Evolutionary conservation across 139 green algal genomes (phyloP).

Genomic region (Chlorella sorokiniana): DNA sequence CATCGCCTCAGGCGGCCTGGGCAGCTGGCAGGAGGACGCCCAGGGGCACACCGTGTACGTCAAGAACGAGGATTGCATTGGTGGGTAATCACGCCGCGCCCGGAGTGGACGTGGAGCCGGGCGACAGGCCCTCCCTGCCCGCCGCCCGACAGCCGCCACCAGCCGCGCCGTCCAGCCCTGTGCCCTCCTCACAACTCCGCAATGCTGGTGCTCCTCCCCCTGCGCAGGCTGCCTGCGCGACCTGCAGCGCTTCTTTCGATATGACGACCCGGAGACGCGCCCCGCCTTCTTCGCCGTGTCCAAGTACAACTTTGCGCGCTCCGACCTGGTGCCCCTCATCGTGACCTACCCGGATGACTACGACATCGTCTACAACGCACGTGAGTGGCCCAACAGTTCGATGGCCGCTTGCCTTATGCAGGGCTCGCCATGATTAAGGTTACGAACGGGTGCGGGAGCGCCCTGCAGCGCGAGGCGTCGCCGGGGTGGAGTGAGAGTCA

Average conservation of each 20-base stretch:
- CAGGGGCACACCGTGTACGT: conserved; percentile 51
- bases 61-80: conserved; percentile 77
- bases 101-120: neutral
- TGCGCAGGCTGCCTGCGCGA: conserved; percentile 85
- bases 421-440: neutral
- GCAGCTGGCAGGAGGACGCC: conserved; percentile 47
- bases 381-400: conserved; percentile 46
- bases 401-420: neutral
- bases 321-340: conserved; percentile 87
- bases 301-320: conserved; percentile 63
- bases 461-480: too few relatives aligned
- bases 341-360: conserved; percentile 73
- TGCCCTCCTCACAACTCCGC: neutral
- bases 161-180: neutral
- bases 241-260: conserved; percentile 87
- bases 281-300: conserved; percentile 82
- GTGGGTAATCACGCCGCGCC: conserved; percentile 42
- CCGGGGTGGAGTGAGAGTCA: too few relatives aligned
- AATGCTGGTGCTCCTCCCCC: neutral
- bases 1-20: conserved; percentile 73
- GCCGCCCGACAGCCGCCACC: neutral
- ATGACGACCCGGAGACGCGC: conserved; percentile 77
- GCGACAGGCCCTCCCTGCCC: neutral
- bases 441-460: too few relatives aligned
- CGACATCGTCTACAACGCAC: conserved; percentile 77